Percentiles rank a stretch among this genome's conserved stretches.
These are phyloP conservation scores for Neurospora sp. DNA, from an alignment of 495 filamentous ascomycete species.

Conservation along the genomic window DNA sequence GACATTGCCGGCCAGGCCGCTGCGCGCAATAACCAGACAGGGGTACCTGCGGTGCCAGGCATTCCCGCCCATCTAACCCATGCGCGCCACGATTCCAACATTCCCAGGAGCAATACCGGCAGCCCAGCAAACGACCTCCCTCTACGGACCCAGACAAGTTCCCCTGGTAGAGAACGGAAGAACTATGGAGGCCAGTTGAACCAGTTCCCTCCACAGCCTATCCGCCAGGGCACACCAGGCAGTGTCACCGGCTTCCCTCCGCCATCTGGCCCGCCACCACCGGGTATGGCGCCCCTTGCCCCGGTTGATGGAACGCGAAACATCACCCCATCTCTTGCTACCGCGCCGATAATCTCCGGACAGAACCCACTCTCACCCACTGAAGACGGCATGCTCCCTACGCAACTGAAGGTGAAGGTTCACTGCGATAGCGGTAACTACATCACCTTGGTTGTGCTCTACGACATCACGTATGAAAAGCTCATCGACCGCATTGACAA, in stretches of 20 bases:
- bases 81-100: slow-evolving; percentile 36
- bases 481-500: slow-evolving; percentile 94
- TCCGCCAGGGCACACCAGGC: slow-evolving; percentile 35
- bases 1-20: slow-evolving; percentile 44
- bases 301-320: slow-evolving; percentile 14
- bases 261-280: slow-evolving; percentile 21
- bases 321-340: slow-evolving; percentile 22
- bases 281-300: slow-evolving; percentile 22
- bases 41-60: slow-evolving; percentile 44
- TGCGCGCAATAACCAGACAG: slow-evolving; percentile 23
- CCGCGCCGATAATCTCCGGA: slow-evolving; percentile 17
- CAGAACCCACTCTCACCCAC: slow-evolving; percentile 34
- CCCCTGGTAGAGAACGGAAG: slow-evolving; percentile 38
- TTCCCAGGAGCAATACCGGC: slow-evolving; percentile 43
- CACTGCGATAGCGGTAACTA: slow-evolving; percentile 72
- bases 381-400: slow-evolving; percentile 51
- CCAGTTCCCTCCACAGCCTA: slow-evolving; percentile 38
- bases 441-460: slow-evolving; percentile 84
- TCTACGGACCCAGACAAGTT: slow-evolving; percentile 41
- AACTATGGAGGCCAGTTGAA: slow-evolving; percentile 31
- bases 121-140: slow-evolving; percentile 43
- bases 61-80: slow-evolving; percentile 48
- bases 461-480: slow-evolving; percentile 85
- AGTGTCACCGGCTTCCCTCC: slow-evolving; percentile 19
- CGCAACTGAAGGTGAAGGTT: slow-evolving; percentile 90